Percentiles rank a stretch among this genome's conserved stretches.
Conservation (phyloP, 441 rosid genomes). For the Kokia cookei region DNA sequence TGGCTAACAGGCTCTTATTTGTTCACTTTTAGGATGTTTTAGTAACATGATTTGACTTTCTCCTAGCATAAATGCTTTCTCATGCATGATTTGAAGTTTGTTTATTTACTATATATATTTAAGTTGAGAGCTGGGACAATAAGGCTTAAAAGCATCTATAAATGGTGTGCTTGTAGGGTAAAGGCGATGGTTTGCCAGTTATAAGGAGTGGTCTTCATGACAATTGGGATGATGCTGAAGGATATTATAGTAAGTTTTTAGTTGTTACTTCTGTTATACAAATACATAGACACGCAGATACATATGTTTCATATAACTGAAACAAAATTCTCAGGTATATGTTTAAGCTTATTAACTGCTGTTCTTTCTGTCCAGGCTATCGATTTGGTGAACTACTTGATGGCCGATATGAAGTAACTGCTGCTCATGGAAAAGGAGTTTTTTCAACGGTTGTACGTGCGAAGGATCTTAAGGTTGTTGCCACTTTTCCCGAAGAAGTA, state of each 20-base stretch:
- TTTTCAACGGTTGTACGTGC: constrained; percentile 96
- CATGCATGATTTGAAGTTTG: background rate
- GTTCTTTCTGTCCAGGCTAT: constrained; percentile 44
- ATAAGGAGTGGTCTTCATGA: constrained; percentile 82
- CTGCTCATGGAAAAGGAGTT: constrained; percentile 98
- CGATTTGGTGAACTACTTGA: constrained; percentile 95
- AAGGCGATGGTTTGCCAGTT: constrained; percentile 61
- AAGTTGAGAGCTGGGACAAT: background rate
- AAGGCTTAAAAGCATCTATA: background rate
- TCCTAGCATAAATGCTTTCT: background rate
- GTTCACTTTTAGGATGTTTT: background rate
- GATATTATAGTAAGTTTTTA: constrained; percentile 81
- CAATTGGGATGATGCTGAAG: constrained; percentile 99
- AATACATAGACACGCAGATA: background rate
- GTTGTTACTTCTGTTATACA: background rate
- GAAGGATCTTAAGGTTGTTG: constrained; percentile 73
- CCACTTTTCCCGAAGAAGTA: constrained; percentile 74
- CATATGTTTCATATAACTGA: background rate
- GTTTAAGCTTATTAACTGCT: background rate
- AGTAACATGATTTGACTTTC: background rate
- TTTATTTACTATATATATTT: background rate
- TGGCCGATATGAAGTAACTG: constrained; percentile 88
- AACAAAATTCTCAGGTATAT: background rate
- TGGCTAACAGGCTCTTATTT: background rate
- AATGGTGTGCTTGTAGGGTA: constrained; percentile 43